Evolutionary conservation across 306 rosid genomes (phyloP).

Genomic region (Ormosia emarginata): DNA sequence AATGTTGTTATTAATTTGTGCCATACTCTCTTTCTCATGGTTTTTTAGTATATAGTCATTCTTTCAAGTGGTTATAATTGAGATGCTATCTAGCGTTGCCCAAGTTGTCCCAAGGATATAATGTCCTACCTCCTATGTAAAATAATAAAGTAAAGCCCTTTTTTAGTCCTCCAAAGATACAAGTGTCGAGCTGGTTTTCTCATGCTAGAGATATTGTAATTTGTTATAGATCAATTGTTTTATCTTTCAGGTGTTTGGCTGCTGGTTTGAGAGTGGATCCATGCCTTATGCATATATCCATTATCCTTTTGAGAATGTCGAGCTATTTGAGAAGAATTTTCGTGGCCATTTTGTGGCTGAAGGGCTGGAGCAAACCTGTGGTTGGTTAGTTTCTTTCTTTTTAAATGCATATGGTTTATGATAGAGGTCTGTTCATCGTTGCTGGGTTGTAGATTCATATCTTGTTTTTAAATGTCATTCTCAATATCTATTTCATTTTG

Average conservation of each 20-base stretch:
- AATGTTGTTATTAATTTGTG: neutral
- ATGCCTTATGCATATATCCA: conserved; percentile 98
- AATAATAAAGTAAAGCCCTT: neutral
- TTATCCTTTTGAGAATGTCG: conserved; percentile 87
- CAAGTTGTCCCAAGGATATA: neutral
- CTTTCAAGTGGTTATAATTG: conserved; percentile 4
- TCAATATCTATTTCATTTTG: neutral
- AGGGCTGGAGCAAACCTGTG: conserved; percentile 97
- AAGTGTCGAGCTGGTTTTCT: neutral
- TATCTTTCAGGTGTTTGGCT: conserved; percentile 84
- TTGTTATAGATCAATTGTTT: conserved; percentile 10
- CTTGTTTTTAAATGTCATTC: neutral
- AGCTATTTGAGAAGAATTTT: conserved; percentile 88
- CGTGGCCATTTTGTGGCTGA: conserved; percentile 97
- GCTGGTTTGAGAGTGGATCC: conserved; percentile 99
- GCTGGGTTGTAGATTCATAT: neutral
- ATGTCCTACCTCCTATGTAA: neutral
- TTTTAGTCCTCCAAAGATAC: neutral
- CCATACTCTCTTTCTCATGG: neutral
- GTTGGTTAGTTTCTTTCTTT: conserved; percentile 66
- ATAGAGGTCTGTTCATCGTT: neutral
- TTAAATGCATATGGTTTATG: neutral
- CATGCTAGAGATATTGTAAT: neutral
- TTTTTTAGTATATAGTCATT: neutral
- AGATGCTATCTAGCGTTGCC: conserved; percentile 1